Evolutionary conservation across 2,329 filamentous ascomycete genomes (phyloP), one percentile per base, ranked within the genome.

Genomic region (Fusarium veterinarium): DNA sequence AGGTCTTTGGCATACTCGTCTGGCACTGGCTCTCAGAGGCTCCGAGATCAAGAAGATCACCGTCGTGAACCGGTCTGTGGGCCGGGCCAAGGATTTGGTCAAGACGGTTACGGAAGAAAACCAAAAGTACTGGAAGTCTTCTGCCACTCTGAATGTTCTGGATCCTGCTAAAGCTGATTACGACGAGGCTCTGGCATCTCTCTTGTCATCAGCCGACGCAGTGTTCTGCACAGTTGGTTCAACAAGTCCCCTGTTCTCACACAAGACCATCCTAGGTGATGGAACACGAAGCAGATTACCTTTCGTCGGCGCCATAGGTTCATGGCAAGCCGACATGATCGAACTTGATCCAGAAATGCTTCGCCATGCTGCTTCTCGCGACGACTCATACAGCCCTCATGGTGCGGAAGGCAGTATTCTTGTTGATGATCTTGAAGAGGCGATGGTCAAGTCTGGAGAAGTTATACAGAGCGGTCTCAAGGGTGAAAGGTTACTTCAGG

Each of bases 1-100:
- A 80, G 92, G 91, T 1, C 89, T 91, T 76, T 94, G 91, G 91
- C 91, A 93, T 75, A 87, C 91, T 13, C 87, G 90, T 2, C 85
- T 93, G 10, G 89, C 91, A 0, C 80, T 93, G 5, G 82, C 91
- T 5, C 83, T 92, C 0, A 67, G 78, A 6, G 78, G 78, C 0
- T 41, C 56, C 1, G 76, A 79, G 19, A 74, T 82, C 7, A 60
- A 61, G 2, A 61, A 30, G 5, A 68, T 83, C 13, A 81, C 75
- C 1, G 44, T 82, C 1, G 78, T 81, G 2, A 81, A 82, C n/a
- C 73, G 79, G 0, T 77, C 78, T 0, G 35, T 59, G 1, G 44
- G 30, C 3, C 45, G 72, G 1, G 64, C 71, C 1, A 44, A 30
- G n/a, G 23, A 53, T 1, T 31, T 76, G 7, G 40, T 76, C 3